Base-by-base conservation (phyloP, 441 rosid genomes). In the Geranium incanum region DNA sequence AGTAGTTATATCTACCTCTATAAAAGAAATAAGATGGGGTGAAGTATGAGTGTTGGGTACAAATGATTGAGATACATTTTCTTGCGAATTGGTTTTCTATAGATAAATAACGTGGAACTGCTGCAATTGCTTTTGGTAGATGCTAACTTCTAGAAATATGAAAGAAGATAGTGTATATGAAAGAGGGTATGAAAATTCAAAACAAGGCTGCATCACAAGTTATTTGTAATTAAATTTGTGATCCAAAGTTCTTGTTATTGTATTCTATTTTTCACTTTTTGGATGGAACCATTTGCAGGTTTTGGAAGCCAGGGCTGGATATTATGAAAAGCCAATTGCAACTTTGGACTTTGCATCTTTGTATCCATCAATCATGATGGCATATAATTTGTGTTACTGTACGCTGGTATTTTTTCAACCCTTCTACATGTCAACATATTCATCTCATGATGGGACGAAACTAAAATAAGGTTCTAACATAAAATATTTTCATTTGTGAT, bases 351-450 rank as follows among this genome's bases (percentile, higher is more conserved):
- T 92, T 81, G 98, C 99, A 69, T 95, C 99, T 75, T 67, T 95
- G 70, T 95, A 95, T 84, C 99, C 99, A 50, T 95, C 98, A 43
- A 92, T 95, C 77, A 95, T 95, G 99, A 95, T 92, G 99, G 99
- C 99, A 45, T 95, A 91, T 83, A 95, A 95, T 84, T 79, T 95
- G 52, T 95, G 99, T 77, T 95, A 92, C 84, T 91, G 98, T 82
- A 92, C 97, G 59, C 80, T 95, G 96, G 99, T 95, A 79, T 80
- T 71, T 78, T 66, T 80, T 67, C 68, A 68, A 39, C 52, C 65
- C 41, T 72, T 68, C 43, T 79, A 6, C 64, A 63, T 68, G 67
- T 23, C 62, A 71, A 57, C 21, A 69, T 45, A 62, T 43, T 60
- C 67, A 16, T 66, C 16, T 67, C 57, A 28, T 70, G 66, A 59